Percentiles rank a stretch among this genome's conserved stretches.
phyloP scores from a whole-genome alignment of 768 basidiomycete species.

The Heimioporus sp. region DNA sequence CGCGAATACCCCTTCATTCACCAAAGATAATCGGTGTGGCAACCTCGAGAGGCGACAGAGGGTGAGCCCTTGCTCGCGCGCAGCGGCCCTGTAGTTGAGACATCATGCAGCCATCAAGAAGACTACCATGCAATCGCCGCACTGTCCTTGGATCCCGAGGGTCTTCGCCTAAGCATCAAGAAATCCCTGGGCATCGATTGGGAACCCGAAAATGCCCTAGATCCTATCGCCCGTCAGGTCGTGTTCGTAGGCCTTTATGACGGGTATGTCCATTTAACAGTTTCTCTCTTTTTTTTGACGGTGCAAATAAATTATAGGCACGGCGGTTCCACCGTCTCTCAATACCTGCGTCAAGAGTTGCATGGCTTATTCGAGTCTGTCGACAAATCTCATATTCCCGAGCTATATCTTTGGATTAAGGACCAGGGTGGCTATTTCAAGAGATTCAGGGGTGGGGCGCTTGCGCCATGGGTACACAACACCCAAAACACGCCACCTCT shows the following conservation, averaged over 20 bases:
- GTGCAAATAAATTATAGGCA: constrained; percentile 56
- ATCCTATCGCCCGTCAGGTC: constrained; percentile 67
- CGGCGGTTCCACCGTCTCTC: constrained; percentile 87
- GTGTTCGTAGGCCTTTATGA: constrained; percentile 91
- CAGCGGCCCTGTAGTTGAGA: constrained; percentile 3
- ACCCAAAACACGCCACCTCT: constrained; percentile 36
- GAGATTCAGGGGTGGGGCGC: constrained; percentile 78
- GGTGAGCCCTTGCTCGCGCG: constrained; percentile 38
- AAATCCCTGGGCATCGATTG: constrained; percentile 65
- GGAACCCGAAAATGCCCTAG: constrained; percentile 56
- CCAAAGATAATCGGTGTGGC: constrained; percentile 78
- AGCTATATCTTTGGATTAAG: constrained; percentile 73
- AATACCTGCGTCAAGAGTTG: constrained; percentile 81
- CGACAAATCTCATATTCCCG: constrained; percentile 67
- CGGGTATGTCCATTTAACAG: constrained; percentile 50
- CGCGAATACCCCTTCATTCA: constrained; percentile 69
- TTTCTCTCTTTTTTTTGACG: background rate
- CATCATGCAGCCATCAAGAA: constrained; percentile 72
- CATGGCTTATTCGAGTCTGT: constrained; percentile 84
- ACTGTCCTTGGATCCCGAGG: constrained; percentile 72
- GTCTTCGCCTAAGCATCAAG: constrained; percentile 64
- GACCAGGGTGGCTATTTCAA: constrained; percentile 89
- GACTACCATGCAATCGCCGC: constrained; percentile 80
- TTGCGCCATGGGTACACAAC: constrained; percentile 61
- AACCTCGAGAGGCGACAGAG: constrained; percentile 72